Conservation (phyloP, 2,329 filamentous ascomycete species). For the Penicillium sp. region DNA sequence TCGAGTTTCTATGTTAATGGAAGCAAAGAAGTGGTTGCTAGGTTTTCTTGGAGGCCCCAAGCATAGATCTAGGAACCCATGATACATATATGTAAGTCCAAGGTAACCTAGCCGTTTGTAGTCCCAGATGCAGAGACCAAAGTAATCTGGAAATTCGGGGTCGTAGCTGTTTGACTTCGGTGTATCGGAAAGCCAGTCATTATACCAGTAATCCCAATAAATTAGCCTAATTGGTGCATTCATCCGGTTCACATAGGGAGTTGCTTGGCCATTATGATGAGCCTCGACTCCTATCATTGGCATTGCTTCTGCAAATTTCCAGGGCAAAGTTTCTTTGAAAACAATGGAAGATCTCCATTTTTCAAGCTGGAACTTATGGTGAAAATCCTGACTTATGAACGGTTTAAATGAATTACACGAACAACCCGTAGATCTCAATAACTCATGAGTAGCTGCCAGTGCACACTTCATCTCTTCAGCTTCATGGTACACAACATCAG, state of each 20-base stretch:
- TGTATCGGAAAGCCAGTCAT: no score
- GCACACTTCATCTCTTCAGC: constrained; percentile 1
- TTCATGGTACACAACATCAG: background rate
- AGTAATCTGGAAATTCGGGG: background rate
- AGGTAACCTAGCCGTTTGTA: background rate
- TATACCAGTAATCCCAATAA: no score
- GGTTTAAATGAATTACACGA: background rate
- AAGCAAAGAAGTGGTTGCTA: background rate
- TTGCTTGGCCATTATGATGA: background rate
- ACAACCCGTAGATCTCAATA: background rate
- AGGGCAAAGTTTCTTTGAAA: background rate
- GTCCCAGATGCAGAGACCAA: constrained; percentile 5
- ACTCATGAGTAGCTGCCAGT: background rate
- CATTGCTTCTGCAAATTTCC: background rate
- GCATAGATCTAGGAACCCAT: background rate
- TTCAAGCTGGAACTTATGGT: background rate
- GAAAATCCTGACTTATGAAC: background rate
- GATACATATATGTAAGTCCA: background rate
- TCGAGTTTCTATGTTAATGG: background rate
- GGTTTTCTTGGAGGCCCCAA: background rate
- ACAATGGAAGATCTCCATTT: background rate
- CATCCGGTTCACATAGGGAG: background rate
- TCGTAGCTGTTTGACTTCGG: background rate
- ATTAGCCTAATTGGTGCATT: background rate
- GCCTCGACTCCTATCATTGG: background rate